phyloP scores from a whole-genome alignment of 257 asterid species.

The Anisodus acutangulus region DNA sequence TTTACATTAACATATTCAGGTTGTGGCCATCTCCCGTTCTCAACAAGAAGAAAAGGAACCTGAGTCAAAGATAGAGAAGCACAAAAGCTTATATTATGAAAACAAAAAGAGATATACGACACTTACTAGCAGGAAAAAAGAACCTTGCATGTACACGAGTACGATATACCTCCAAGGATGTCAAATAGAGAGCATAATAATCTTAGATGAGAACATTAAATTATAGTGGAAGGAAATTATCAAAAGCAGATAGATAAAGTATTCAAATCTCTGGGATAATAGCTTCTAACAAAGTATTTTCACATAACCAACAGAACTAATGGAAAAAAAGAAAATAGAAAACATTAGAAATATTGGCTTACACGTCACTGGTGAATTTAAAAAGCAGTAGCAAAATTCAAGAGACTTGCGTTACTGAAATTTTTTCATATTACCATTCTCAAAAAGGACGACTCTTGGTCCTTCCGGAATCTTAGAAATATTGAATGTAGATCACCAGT shows the following conservation, averaged over 20 bases:
- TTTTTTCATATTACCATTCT: slow-evolving; percentile 54
- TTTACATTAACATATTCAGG: slow-evolving; percentile 70
- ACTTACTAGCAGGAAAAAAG: not conserved
- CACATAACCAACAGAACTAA: slow-evolving; percentile 12
- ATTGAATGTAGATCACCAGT: slow-evolving; percentile 67
- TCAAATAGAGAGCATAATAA: slow-evolving; percentile 15
- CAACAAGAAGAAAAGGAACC: slow-evolving; percentile 90
- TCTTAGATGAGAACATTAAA: not conserved
- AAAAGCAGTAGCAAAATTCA: not conserved
- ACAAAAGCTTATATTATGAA: not conserved
- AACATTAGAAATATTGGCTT: not conserved
- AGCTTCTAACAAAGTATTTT: not conserved
- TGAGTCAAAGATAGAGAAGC: slow-evolving; percentile 34
- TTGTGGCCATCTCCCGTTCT: slow-evolving; percentile 60
- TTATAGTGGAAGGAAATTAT: not conserved
- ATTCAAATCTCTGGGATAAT: not conserved
- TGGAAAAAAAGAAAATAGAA: not conserved
- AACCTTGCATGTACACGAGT: not conserved
- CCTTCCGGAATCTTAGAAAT: slow-evolving; percentile 60
- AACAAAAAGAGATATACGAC: not conserved
- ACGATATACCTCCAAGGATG: not conserved
- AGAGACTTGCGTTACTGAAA: not conserved
- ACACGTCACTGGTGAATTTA: not conserved
- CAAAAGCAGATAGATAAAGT: not conserved
- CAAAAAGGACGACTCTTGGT: slow-evolving; percentile 55